A percentile compares a stretch with the other conserved stretches of the same genome.
Conservation (phyloP, 2,329 filamentous ascomycete species). For the Tetracladium maxilliforme region DNA sequence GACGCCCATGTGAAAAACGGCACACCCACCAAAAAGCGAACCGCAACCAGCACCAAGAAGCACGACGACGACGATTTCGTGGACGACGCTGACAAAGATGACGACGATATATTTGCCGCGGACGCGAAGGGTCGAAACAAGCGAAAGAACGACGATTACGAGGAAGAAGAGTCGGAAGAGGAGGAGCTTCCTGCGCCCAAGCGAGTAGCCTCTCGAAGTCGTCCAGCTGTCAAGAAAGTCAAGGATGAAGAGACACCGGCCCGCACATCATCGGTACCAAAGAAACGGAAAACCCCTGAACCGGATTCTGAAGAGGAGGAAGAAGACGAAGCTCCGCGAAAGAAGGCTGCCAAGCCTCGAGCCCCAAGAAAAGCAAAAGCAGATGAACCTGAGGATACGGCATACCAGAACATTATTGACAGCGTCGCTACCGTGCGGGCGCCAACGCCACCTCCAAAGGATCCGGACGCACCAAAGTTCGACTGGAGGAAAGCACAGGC, state of each 20-base stretch:
- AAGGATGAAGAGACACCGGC: slow-evolving; percentile 4
- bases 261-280: slow-evolving; percentile 14
- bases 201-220: too few species aligned
- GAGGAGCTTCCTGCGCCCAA: slow-evolving; percentile 47
- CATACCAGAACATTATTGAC: slow-evolving; percentile 73
- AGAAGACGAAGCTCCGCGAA: slow-evolving; percentile 34
- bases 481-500: slow-evolving; percentile 53
- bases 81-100: slow-evolving; percentile 54
- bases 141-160: slow-evolving; percentile 59
- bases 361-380: slow-evolving; percentile 35
- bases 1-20: slow-evolving; percentile 7
- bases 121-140: slow-evolving; percentile 52
- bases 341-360: slow-evolving; percentile 29
- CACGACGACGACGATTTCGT: slow-evolving; percentile 43
- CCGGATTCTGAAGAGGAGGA: slow-evolving; percentile 41
- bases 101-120: slow-evolving; percentile 75
- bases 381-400: slow-evolving; percentile 49
- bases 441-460: slow-evolving; percentile 67
- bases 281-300: slow-evolving; percentile 44
- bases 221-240: slow-evolving; percentile 7
- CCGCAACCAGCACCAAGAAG: slow-evolving; percentile 9
- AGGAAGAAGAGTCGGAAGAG: slow-evolving; percentile 55
- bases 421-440: slow-evolving; percentile 72
- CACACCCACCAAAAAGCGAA: slow-evolving; percentile 3
- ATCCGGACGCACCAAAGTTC: slow-evolving; percentile 57